Percentiles rank a stretch among this genome's conserved stretches.
phyloP scores from a whole-genome alignment of 2,329 filamentous ascomycete species.

The Xylariaceae sp. region DNA sequence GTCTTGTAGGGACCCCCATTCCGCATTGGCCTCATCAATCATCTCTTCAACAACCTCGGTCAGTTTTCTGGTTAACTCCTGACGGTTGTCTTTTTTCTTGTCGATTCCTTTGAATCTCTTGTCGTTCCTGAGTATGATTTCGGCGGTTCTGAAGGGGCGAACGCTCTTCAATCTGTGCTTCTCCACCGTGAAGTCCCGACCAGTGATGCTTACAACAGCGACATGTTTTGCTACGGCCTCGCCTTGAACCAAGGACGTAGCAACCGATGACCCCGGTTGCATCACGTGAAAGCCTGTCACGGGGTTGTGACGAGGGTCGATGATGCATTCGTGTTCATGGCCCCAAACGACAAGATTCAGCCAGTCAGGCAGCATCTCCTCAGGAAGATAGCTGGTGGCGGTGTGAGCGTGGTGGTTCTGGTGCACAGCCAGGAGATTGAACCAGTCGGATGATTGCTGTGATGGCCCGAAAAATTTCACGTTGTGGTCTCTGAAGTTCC shows the following conservation, averaged over 20 bases:
- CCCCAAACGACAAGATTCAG: constrained; percentile 93
- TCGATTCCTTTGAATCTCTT: constrained; percentile 74
- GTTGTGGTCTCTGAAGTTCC: constrained; percentile 87
- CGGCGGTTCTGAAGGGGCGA: constrained; percentile 82
- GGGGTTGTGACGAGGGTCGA: constrained; percentile 77
- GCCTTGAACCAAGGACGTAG: constrained; percentile 84
- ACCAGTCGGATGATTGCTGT: constrained; percentile 83
- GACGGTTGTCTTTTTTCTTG: constrained; percentile 77
- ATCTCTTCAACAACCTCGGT: constrained; percentile 78
- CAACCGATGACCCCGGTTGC: constrained; percentile 94
- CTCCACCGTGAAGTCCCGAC: constrained; percentile 75
- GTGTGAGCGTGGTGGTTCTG: constrained; percentile 95
- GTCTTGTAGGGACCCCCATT: constrained; percentile 79
- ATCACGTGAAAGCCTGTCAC: constrained; percentile 94
- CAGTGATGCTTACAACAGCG: constrained; percentile 78
- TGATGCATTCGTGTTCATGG: constrained; percentile 94
- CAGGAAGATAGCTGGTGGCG: constrained; percentile 88
- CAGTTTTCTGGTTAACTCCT: constrained; percentile 74
- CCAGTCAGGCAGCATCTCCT: constrained; percentile 88
- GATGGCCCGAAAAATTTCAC: constrained; percentile 90
- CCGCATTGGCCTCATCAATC: constrained; percentile 77
- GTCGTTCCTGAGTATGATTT: constrained; percentile 75
- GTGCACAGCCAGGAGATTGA: constrained; percentile 91
- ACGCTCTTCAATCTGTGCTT: constrained; percentile 84
- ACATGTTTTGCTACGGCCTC: constrained; percentile 92